Evolutionary conservation across 176 grass and related monocot species (phyloP).

Genomic region (Leersia perrieri): DNA sequence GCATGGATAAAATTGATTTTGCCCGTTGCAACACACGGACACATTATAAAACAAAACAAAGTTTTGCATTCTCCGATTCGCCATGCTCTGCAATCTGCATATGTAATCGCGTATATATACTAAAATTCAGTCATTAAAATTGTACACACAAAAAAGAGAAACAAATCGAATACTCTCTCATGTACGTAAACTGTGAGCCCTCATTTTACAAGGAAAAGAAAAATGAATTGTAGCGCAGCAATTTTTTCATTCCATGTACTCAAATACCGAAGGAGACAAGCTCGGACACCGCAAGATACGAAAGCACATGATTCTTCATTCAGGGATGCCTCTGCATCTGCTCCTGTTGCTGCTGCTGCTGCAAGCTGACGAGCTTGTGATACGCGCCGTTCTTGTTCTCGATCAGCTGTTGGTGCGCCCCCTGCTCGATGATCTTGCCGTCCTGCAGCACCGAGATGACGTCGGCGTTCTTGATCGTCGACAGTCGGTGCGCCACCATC

Average conservation of each 20-base stretch:
- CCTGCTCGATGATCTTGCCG: conserved; percentile 88
- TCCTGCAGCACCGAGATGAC: conserved; percentile 91
- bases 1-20: no score
- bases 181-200: conserved; percentile 17
- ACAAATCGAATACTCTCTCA: conserved; percentile 6
- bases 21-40: no score
- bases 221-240: not conserved
- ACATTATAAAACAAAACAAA: no score
- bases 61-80: no score
- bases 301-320: not conserved
- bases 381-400: conserved; percentile 78
- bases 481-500: conserved; percentile 88
- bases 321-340: conserved; percentile 29
- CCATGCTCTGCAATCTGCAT: not conserved
- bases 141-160: conserved; percentile 26
- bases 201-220: conserved; percentile 20
- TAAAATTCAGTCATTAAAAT: not conserved
- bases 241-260: conserved; percentile 12
- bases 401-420: conserved; percentile 56
- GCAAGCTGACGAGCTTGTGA: conserved; percentile 81
- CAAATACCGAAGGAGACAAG: not conserved
- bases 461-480: conserved; percentile 85
- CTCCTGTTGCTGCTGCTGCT: conserved; percentile 61
- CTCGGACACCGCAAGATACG: not conserved
- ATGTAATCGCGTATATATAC: not conserved